phyloP scores from a whole-genome alignment of 2,329 filamentous ascomycete genomes.

The Botrytis galanthina region DNA sequence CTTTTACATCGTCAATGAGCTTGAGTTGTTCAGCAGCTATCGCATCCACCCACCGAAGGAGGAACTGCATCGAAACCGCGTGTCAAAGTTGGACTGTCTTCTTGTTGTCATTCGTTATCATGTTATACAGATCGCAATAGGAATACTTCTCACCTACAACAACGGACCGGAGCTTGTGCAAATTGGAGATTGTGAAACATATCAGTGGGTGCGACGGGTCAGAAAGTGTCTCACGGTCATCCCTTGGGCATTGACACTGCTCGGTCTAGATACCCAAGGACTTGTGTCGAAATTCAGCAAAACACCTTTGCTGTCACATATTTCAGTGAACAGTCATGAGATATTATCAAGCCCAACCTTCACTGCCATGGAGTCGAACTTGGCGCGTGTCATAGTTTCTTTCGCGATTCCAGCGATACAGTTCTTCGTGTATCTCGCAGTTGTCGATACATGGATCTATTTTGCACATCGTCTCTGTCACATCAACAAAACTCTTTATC shows the following conservation, averaged over 20 bases:
- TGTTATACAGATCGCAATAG: slow-evolving; percentile 9
- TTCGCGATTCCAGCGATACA: background rate
- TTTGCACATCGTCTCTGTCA: slow-evolving; percentile 13
- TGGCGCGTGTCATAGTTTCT: slow-evolving; percentile 11
- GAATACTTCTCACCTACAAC: slow-evolving; percentile 12
- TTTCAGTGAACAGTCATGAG: background rate
- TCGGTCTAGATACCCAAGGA: slow-evolving; percentile 12
- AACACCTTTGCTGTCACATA: background rate
- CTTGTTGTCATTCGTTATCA: slow-evolving; percentile 16
- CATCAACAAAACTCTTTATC: slow-evolving; percentile 14
- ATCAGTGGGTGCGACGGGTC: slow-evolving; percentile 1
- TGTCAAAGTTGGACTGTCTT: slow-evolving; percentile 12
- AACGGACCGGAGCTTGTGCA: slow-evolving; percentile 2
- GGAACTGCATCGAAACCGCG: slow-evolving; percentile 16
- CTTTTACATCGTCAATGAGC: slow-evolving; percentile 1
- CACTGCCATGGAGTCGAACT: slow-evolving; percentile 10
- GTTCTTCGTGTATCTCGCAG: slow-evolving; percentile 12
- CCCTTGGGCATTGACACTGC: background rate
- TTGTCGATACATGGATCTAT: slow-evolving; percentile 19
- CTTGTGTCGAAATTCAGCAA: background rate
- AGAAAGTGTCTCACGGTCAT: background rate
- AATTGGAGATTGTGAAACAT: background rate
- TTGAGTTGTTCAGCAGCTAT: slow-evolving; percentile 8
- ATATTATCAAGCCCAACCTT: background rate
- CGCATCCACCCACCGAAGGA: slow-evolving; percentile 14